Conservation (phyloP, 2,329 filamentous ascomycete species). For the Paracorniculantispora psalliotae region DNA sequence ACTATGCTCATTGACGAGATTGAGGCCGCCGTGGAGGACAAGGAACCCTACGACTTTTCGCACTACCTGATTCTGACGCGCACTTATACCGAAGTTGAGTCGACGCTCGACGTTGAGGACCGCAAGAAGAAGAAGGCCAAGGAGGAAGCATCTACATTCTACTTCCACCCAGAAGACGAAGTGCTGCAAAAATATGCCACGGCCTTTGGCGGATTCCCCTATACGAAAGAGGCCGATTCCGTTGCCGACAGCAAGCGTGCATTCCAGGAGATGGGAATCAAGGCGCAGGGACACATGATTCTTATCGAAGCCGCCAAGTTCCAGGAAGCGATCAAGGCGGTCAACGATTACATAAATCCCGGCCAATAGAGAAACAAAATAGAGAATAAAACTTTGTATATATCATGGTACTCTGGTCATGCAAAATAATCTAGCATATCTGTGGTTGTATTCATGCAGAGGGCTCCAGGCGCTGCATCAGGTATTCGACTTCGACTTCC, state of each 20-base stretch:
- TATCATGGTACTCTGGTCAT: constrained; percentile 2
- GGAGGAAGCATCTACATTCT: constrained; percentile 62
- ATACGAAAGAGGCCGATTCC: constrained; percentile 74
- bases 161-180: constrained; percentile 96
- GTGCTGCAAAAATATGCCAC: constrained; percentile 71
- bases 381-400: constrained; percentile 3
- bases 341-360: constrained; percentile 67
- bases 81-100: constrained; percentile 85
- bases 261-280: constrained; percentile 89
- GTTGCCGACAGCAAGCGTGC: constrained; percentile 87
- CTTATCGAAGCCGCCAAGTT: constrained; percentile 79
- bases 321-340: constrained; percentile 66
- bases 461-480: constrained; percentile 80
- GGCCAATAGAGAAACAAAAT: constrained; percentile 32
- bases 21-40: constrained; percentile 78
- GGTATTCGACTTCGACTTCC: constrained; percentile 93
- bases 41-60: constrained; percentile 87
- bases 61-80: constrained; percentile 91
- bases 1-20: constrained; percentile 91
- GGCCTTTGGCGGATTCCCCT: constrained; percentile 67
- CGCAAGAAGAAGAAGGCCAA: constrained; percentile 61
- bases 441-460: constrained; percentile 20
- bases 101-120: constrained; percentile 64
- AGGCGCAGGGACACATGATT: constrained; percentile 77
- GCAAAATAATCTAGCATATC: neutral